These are phyloP conservation scores for Sordaria brevicollis DNA, from an alignment of 495 filamentous ascomycete genomes.

Conservation along the genomic window DNA sequence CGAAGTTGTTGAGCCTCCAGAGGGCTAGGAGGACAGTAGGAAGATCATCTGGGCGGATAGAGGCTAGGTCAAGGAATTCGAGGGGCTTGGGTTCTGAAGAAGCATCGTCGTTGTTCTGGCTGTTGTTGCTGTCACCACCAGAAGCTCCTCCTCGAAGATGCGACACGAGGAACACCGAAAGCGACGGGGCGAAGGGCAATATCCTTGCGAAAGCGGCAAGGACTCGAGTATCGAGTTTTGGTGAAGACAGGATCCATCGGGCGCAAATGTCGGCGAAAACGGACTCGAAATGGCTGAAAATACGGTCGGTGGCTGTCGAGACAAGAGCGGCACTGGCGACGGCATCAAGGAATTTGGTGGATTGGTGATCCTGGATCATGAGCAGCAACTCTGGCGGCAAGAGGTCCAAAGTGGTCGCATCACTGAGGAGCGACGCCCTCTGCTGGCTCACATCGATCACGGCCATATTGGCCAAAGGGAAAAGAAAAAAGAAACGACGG, in stretches of 20 bases:
- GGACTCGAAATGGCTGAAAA: slow-evolving; percentile 61
- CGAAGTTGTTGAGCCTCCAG: slow-evolving; percentile 68
- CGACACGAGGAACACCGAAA: slow-evolving; percentile 42
- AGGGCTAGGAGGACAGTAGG: slow-evolving; percentile 50
- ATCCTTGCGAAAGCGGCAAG: slow-evolving; percentile 69
- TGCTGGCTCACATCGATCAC: slow-evolving; percentile 32
- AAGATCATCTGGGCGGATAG: slow-evolving; percentile 18
- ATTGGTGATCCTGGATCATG: slow-evolving; percentile 51
- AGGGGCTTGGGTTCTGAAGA: background rate
- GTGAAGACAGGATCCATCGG: slow-evolving; percentile 49
- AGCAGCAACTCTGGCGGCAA: slow-evolving; percentile 56
- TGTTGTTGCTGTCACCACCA: background rate
- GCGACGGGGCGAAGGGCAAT: slow-evolving; percentile 65
- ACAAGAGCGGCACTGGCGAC: slow-evolving; percentile 58
- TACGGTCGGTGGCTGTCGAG: slow-evolving; percentile 49
- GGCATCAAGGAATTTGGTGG: slow-evolving; percentile 57
- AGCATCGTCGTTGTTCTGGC: background rate
- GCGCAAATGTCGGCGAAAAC: slow-evolving; percentile 72
- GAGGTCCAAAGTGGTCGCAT: slow-evolving; percentile 35
- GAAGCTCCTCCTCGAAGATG: slow-evolving; percentile 13
- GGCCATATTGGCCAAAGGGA: slow-evolving; percentile 25
- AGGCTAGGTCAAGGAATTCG: slow-evolving; percentile 10
- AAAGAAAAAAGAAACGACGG: slow-evolving; percentile 1
- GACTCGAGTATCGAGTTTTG: slow-evolving; percentile 36
- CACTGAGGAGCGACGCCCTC: slow-evolving; percentile 26